Evolutionary conservation across 2,329 filamentous ascomycete species (phyloP).

Genomic region (Trichoderma aggressivum): DNA sequence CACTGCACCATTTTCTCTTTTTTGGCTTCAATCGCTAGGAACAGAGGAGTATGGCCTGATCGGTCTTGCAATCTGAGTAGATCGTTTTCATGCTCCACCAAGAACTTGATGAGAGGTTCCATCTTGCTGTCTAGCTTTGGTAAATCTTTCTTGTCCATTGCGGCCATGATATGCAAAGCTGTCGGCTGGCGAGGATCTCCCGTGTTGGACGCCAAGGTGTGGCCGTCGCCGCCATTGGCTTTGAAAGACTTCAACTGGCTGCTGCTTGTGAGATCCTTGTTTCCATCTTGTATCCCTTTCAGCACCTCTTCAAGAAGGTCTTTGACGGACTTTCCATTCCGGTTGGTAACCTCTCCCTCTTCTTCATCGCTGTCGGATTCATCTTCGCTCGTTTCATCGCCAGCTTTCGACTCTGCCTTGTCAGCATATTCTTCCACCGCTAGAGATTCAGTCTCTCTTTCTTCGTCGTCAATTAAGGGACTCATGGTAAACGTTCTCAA

Average conservation of each 20-base stretch:
- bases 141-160: constrained; percentile 20
- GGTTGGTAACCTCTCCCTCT: neutral
- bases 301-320: constrained; percentile 14
- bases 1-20: constrained; percentile 21
- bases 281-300: constrained; percentile 13
- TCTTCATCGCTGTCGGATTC: constrained; percentile 24
- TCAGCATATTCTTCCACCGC: constrained; percentile 14
- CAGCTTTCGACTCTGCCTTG: constrained; percentile 18
- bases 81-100: constrained; percentile 12
- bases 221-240: constrained; percentile 6
- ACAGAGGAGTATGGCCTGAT: constrained; percentile 17
- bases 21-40: constrained; percentile 18
- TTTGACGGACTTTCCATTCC: constrained; percentile 15
- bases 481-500: neutral
- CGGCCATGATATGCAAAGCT: constrained; percentile 22
- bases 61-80: constrained; percentile 4
- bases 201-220: constrained; percentile 17
- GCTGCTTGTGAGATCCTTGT: constrained; percentile 10
- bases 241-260: constrained; percentile 16
- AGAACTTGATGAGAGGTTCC: constrained; percentile 20
- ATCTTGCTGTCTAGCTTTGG: constrained; percentile 22
- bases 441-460: neutral
- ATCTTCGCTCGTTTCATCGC: constrained; percentile 20
- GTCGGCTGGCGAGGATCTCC: constrained; percentile 21
- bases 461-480: constrained; percentile 14